Percentiles rank a stretch among this genome's conserved stretches.
These are phyloP conservation scores for Macaranga tanarius DNA, from an alignment of 441 rosid species.

Conservation along the genomic window DNA sequence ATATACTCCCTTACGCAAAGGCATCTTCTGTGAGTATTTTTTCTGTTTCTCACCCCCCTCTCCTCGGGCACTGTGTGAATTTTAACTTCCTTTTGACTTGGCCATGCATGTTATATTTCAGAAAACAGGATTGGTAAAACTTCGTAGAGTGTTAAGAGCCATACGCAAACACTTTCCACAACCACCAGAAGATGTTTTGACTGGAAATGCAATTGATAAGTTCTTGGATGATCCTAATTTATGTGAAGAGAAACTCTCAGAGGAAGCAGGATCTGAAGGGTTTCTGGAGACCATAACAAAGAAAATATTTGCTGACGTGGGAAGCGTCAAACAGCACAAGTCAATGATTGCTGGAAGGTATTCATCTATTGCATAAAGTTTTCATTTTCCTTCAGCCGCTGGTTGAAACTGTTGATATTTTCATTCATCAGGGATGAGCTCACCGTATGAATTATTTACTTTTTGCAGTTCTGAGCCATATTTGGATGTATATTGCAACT, in stretches of 20 bases:
- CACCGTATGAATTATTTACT: conserved; percentile 31
- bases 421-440: conserved; percentile 25
- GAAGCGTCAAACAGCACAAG: conserved; percentile 69
- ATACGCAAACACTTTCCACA: conserved; percentile 93
- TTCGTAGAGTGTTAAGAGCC: conserved; percentile 95
- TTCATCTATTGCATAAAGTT: conserved; percentile 9
- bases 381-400: conserved; percentile 11
- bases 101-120: conserved; percentile 27
- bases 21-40: conserved; percentile 84
- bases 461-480: conserved; percentile 83
- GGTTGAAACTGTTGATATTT: conserved; percentile 8
- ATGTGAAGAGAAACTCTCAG: conserved; percentile 87
- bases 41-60: conserved; percentile 20
- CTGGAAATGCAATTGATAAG: conserved; percentile 78
- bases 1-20: conserved; percentile 88
- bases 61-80: conserved; percentile 19
- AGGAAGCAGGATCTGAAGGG: conserved; percentile 87
- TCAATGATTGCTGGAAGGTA: conserved; percentile 62
- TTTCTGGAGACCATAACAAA: conserved; percentile 71
- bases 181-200: conserved; percentile 87
- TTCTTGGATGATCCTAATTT: conserved; percentile 84
- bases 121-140: conserved; percentile 96
- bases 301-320: conserved; percentile 57
- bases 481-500: conserved; percentile 81
- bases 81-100: conserved; percentile 17